Conservation (phyloP, 1,284 basidiomycete species). For the Tetrapyrgos nigripes region DNA sequence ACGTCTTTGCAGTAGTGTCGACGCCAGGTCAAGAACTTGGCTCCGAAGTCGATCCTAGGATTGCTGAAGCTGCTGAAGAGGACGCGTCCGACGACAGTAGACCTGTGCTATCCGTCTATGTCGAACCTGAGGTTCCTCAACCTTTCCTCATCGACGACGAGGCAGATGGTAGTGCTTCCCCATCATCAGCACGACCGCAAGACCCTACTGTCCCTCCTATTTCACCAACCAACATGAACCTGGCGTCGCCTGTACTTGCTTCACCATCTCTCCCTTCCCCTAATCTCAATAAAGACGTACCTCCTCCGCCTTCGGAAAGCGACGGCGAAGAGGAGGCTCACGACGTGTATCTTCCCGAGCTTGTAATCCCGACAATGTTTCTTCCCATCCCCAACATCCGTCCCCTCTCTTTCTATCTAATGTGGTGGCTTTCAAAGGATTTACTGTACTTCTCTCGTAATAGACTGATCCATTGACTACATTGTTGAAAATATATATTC, state of each 20-base stretch:
- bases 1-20: too few species aligned
- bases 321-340: slow-evolving; percentile 52
- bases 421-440: slow-evolving; percentile 65
- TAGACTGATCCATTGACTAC: slow-evolving; percentile 84
- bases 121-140: slow-evolving; percentile 57
- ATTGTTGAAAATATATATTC: slow-evolving; percentile 80
- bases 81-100: too few species aligned
- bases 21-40: too few species aligned
- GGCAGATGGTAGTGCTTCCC: slow-evolving; percentile 38
- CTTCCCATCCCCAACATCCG: slow-evolving; percentile 83
- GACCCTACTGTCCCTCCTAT: too few species aligned
- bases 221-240: slow-evolving; percentile 39
- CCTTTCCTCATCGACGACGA: slow-evolving; percentile 64
- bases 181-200: slow-evolving; percentile 34
- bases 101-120: too few species aligned
- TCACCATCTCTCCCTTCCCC: slow-evolving; percentile 24
- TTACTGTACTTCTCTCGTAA: slow-evolving; percentile 48
- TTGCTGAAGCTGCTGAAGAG: too few species aligned
- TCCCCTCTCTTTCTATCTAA: slow-evolving; percentile 53
- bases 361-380: slow-evolving; percentile 77
- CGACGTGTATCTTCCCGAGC: slow-evolving; percentile 63
- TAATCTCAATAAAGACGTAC: slow-evolving; percentile 50
- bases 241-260: slow-evolving; percentile 27
- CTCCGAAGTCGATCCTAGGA: too few species aligned
- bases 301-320: slow-evolving; percentile 47